Evolutionary conservation across 179 eudicot species (phyloP).

Genomic region (Nepenthes alata): DNA sequence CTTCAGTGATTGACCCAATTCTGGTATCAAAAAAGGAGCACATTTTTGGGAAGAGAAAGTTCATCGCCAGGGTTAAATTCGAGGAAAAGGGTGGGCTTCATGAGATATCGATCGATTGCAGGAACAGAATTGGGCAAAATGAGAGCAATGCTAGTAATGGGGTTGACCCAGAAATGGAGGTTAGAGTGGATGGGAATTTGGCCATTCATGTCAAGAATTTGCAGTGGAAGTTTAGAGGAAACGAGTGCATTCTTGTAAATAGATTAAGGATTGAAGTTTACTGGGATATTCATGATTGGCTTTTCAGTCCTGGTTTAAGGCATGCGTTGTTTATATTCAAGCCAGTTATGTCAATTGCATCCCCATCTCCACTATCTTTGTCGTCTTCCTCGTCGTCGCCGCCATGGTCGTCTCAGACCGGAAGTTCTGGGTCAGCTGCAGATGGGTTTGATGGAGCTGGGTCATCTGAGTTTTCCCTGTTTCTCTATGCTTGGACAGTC

Average conservation of each 20-base stretch:
- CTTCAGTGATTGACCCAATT: conserved; percentile 43
- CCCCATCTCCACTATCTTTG: conserved; percentile 6
- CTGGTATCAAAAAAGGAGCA: conserved; percentile 59
- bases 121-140: conserved; percentile 13
- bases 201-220: conserved; percentile 61
- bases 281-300: conserved; percentile 95
- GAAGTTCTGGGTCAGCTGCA: conserved; percentile 7
- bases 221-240: conserved; percentile 89
- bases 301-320: conserved; percentile 66
- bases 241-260: conserved; percentile 41
- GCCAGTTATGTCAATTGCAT: conserved; percentile 16
- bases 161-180: conserved; percentile 66
- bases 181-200: conserved; percentile 52
- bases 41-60: conserved; percentile 57
- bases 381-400: conserved; percentile 6
- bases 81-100: conserved; percentile 53
- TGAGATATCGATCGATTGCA: conserved; percentile 55
- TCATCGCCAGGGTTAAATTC: conserved; percentile 41
- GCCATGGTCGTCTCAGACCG: conserved; percentile 15
- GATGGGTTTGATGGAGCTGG: conserved; percentile 7
- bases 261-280: conserved; percentile 53
- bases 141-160: neutral
- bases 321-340: conserved; percentile 67
- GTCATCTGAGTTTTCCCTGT: conserved; percentile 19
- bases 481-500: conserved; percentile 27